Percentiles rank a stretch among this genome's conserved stretches.
phyloP scores from a whole-genome alignment of 768 basidiomycete species.

The Xerocomellus amylosporus region DNA sequence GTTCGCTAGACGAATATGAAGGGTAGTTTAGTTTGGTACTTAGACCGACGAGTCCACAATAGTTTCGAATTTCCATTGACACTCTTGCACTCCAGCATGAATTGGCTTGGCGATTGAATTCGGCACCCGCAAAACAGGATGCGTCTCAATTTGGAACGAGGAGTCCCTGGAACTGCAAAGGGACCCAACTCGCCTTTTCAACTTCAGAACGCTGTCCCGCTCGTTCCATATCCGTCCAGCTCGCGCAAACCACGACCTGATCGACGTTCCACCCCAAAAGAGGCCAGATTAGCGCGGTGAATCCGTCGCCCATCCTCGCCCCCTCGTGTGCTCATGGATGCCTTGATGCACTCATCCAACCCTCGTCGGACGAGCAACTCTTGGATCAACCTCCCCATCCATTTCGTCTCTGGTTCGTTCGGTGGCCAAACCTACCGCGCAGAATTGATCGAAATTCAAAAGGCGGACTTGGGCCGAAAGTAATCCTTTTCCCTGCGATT shows the following conservation, averaged over 20 bases:
- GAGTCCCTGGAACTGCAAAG: slow-evolving; percentile 7
- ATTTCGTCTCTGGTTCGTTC: slow-evolving; percentile 59
- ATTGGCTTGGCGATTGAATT: slow-evolving; percentile 17
- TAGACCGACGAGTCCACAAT: neutral
- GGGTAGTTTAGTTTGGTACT: neutral
- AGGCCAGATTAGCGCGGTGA: slow-evolving; percentile 5
- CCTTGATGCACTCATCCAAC: slow-evolving; percentile 13
- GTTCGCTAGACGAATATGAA: neutral
- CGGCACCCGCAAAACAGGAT: slow-evolving; percentile 6
- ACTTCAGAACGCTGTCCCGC: neutral
- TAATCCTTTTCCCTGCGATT: slow-evolving; percentile 23
- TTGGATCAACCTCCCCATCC: slow-evolving; percentile 42
- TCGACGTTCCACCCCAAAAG: slow-evolving; percentile 3
- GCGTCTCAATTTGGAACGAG: slow-evolving; percentile 27
- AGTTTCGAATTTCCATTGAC: neutral
- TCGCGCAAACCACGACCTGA: slow-evolving; percentile 15
- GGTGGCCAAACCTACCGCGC: slow-evolving; percentile 52
- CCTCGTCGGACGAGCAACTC: slow-evolving; percentile 30
- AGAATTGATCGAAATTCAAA: slow-evolving; percentile 59
- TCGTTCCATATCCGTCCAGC: slow-evolving; percentile 10
- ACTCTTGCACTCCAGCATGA: neutral
- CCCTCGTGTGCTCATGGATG: slow-evolving; percentile 17
- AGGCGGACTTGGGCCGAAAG: slow-evolving; percentile 69
- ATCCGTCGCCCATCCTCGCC: neutral
- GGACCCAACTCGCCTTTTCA: neutral